Evolutionary conservation across 192 early-diverging fungal genomes (phyloP), one percentile per base, ranked within the genome.

Genomic region (Entophlyctis luteolus): DNA sequence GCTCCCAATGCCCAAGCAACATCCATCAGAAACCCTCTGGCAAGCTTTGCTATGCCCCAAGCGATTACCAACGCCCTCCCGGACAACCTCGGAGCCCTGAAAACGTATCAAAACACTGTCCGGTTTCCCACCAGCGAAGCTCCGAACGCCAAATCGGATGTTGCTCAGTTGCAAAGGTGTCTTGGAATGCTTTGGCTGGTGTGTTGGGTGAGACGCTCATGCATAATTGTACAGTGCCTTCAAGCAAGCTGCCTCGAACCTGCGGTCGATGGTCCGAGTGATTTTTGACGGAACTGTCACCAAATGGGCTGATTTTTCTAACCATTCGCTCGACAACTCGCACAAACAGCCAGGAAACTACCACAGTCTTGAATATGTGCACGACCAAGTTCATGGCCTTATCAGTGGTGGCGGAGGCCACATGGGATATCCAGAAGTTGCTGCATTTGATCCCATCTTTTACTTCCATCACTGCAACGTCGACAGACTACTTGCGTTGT

Each of bases 381-480:
- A 60, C 22, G 58, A 60, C 29, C 58, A 60, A 45, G 58, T 60
- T 3, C 58, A 60, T 45, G 58, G 58, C 14, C 23, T 45, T 3
- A 42, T 60, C 47, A 46, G 39, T 20, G 58, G 58, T n/a, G 32
- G 32, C 32, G 58, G 37, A 10, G 58, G 58, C 3, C 58, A 60
- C 25, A 60, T 60, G 58, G 58, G 58, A 16, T 60, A 60, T 25
- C 37, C 58, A 0, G 58, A 60, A 45, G 58, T 60, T 18, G 58
- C 58, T 23, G 35, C 58, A 25, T 60, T 46, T 45, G 58, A 60
- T 27, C 58, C 58, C 18, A 60, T 60, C 38, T 60, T 60, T 46
- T 60, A 60, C 58, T 60, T 60, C 32, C 58, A 60, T 31, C 58
- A 60, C 58, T 60, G 58, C 35, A 60, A 60, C 58, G 32, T 60